Base-by-base conservation (phyloP, 805 yeast species). In the Barnettozyma pratensis region DNA sequence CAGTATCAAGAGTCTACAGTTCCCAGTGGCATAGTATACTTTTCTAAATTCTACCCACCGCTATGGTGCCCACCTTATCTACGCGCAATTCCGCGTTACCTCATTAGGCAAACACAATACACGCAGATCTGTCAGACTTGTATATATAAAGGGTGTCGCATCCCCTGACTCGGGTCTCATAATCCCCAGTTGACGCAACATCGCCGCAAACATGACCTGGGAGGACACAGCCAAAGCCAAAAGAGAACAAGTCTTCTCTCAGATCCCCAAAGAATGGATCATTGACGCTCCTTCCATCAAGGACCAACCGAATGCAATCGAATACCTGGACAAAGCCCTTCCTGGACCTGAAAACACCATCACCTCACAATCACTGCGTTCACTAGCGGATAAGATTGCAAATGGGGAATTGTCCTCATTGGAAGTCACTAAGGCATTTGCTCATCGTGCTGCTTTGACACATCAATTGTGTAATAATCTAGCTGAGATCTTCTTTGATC, bases 381-480 rank as follows among this genome's bases (percentile, higher is more conserved):
- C 49, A 26, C 45, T 56, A 26, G 19, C 38, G 3, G 37, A 38
- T 4, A 49, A 44, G 39, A 53, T 56, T 14, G 29, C 53, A 1
- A 38, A 29, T 0, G 70, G 70, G n/a, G 55, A 63, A 49, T 67
- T 70, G 63, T 60, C 71, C 12, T 45, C 48, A 8, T 27, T 50
- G 10, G 46, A 50, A 32, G 50, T 52, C 25, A 32, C 47, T 5
- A 47, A 29, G 9, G 57, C 56, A 1, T 54, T 54, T 25, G 45
- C 45, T 7, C 53, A 70, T 77, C 51, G 73, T 70, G 82, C 88
- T 6, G 72, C 80, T 27, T 69, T 79, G 44, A 79, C 82, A 5
- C 88, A 87, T 51, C 81, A 80, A 52, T 73, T 80, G 56, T 76
- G 83, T 50, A 77, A 80, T 54, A 74, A 79, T 56, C 70, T 79